Evolutionary conservation across 1,284 basidiomycete species (phyloP).

Genomic region (Hemileia vastatrix): DNA sequence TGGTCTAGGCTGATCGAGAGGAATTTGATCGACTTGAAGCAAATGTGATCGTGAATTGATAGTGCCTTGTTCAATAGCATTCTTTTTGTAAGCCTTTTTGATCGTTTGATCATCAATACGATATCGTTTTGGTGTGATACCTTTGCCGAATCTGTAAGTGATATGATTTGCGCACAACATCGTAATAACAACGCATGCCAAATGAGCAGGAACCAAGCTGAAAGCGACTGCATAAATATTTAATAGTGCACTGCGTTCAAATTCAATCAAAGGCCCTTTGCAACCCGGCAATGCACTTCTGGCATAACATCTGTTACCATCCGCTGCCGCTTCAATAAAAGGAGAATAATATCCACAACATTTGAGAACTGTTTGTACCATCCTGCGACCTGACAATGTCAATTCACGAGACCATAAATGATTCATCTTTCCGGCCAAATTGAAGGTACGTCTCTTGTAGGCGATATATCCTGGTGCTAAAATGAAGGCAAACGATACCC

Average conservation of each 20-base stretch:
- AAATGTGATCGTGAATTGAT: too few relatives aligned
- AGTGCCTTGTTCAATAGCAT: too few relatives aligned
- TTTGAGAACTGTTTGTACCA: slow-evolving; percentile 56
- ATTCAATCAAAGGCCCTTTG: slow-evolving; percentile 56
- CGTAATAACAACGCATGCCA: slow-evolving; percentile 56
- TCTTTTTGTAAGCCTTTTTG: too few relatives aligned
- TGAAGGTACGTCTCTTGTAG: slow-evolving; percentile 58
- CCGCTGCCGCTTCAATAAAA: slow-evolving; percentile 57
- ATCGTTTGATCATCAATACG: too few relatives aligned
- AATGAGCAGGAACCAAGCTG: slow-evolving; percentile 56
- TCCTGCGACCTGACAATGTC: slow-evolving; percentile 51
- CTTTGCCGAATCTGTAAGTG: slow-evolving; percentile 66
- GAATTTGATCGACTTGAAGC: too few relatives aligned
- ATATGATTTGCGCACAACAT: slow-evolving; percentile 62
- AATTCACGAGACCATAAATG: slow-evolving; percentile 57
- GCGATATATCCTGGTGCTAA: slow-evolving; percentile 60
- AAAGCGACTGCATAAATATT: slow-evolving; percentile 57
- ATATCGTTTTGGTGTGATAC: slow-evolving; percentile 64
- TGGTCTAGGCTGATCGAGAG: too few relatives aligned
- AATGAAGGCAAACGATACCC: slow-evolving; percentile 57
- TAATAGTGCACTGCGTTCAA: slow-evolving; percentile 53
- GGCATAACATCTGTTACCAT: slow-evolving; percentile 57
- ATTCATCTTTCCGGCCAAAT: slow-evolving; percentile 64
- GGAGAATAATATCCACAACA: slow-evolving; percentile 64
- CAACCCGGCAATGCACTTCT: slow-evolving; percentile 58